phyloP scores from a whole-genome alignment of 2,329 filamentous ascomycete genomes.

The Clonostachys byssicola region DNA sequence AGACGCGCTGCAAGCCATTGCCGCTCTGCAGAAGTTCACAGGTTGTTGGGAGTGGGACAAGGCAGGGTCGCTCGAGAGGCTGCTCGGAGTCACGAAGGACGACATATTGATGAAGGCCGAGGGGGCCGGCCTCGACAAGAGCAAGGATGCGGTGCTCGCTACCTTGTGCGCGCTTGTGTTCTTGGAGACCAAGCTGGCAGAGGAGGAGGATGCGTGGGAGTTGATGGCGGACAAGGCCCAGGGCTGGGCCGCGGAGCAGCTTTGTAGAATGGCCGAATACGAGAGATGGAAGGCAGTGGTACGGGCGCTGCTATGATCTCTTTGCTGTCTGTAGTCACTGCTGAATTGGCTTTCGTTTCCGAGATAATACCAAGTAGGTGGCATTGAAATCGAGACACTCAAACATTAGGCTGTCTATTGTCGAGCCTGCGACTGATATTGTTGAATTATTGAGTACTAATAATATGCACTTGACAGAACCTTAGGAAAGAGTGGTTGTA shows the following conservation, averaged over 20 bases:
- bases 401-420: no score
- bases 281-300: constrained; percentile 1
- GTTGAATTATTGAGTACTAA: no score
- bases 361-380: no score
- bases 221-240: constrained; percentile 59
- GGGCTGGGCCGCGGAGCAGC: constrained; percentile 35
- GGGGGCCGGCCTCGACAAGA: not conserved
- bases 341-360: no score
- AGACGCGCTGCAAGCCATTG: constrained; percentile 26
- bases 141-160: constrained; percentile 10
- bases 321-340: no score
- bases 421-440: no score
- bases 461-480: no score
- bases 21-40: constrained; percentile 41
- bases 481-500: no score
- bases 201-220: constrained; percentile 55
- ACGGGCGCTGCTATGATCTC: no score
- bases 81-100: constrained; percentile 13
- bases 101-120: constrained; percentile 4
- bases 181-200: constrained; percentile 37
- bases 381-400: no score
- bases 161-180: constrained; percentile 21
- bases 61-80: constrained; percentile 11
- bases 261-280: constrained; percentile 8
- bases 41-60: constrained; percentile 22